Evolutionary conservation across 306 rosid genomes (phyloP), one percentile per base, ranked within the genome.

Genomic region (Phaseolus lunatus): DNA sequence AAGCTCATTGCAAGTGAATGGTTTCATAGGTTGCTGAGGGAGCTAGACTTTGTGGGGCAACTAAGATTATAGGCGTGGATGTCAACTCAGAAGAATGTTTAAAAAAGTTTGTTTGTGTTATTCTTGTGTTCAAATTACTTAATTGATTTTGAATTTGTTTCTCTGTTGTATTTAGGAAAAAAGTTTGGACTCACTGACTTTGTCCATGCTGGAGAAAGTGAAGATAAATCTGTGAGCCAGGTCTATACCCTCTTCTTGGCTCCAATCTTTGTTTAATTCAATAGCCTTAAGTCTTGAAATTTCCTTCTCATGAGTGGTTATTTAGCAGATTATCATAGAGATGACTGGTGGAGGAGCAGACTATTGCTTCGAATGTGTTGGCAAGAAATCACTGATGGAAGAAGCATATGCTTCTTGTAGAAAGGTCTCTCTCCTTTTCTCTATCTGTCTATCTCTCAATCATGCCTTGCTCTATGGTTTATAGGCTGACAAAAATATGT

Each of bases 311-410:
- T 22, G n/a, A 79, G 29, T 45, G 41, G 11, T 41, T 69, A 67
- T 76, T 19, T 63, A 56, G 24, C 87, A 91, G 97, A 62, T 82
- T 56, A 84, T 92, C 66, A 78, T 9, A 20, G 92, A 90, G 67
- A 88, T 89, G 80, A 92, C 93, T 63, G 88, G 53, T 15, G 96
- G 88, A 5, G 98, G 95, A 29, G 93, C 95, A 26, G 97, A 92
- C 85, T 89, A 83, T 82, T 94, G 98, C 82, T 92, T 89, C 35
- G 97, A 94, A 84, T 92, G 93, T 69, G 96, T 90, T 70, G 97
- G 98, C 58, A 67, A 66, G 76, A 83, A 93, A 63, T 86, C 92
- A 27, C 83, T 92, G 85, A 90, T 94, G 61, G 84, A 87, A 4
- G 96, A 94, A 72, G 98, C 98, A 24, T 92, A 83, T 77, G 92